Evolutionary conservation across 2,329 filamentous ascomycete species (phyloP), one percentile per base, ranked within the genome.

Genomic region (Diaporthe sp.): DNA sequence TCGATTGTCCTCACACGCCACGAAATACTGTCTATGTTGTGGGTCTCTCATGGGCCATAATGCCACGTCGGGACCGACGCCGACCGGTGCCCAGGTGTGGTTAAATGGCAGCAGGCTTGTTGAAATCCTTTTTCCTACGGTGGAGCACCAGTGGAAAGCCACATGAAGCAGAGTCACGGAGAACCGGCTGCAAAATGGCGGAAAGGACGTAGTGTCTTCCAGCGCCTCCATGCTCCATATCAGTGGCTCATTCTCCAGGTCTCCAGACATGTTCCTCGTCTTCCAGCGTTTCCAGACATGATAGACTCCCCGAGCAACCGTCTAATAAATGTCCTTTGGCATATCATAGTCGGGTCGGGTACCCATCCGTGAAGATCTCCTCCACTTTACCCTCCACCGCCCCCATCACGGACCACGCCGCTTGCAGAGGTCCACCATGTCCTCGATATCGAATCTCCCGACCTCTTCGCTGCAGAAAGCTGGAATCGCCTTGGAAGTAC

Each of bases 401-500:
- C 25, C n/a, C 25, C 60, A 10, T 62, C n/a, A 13, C 39, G 39
- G 60, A 46, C 39, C 60, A 31, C 25, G 42, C 60, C 15, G 39
- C 9, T 22, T 46, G 17, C 60, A 1, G 6, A 31, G 60, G 13
- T 46, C 60, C n/a, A 25, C 39, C 42, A 65, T 65, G 60, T 22
- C 39, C 42, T 65, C 60, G n/a, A 65, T 46, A 65, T 65, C 60
- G 34, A 25, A 65, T 46, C 60, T 65, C 15, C 60, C 60, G 25
- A 65, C 60, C 17, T 65, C 60, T 65, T 65, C 60, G 25, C 42
- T 65, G 5, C 60, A 65, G 42, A 65, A 31, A 13, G 6, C 60
- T 31, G 60, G 60, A 2, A 65, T 65, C 3, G 60, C 60, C 3
- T 28, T 65, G 42, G 60, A 65, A 49, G 25, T 65, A 12, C 13